Percentiles rank a stretch among this genome's conserved stretches.
Evolutionary conservation across 768 basidiomycete species (phyloP).

Genomic region (Termitomyces sp.): DNA sequence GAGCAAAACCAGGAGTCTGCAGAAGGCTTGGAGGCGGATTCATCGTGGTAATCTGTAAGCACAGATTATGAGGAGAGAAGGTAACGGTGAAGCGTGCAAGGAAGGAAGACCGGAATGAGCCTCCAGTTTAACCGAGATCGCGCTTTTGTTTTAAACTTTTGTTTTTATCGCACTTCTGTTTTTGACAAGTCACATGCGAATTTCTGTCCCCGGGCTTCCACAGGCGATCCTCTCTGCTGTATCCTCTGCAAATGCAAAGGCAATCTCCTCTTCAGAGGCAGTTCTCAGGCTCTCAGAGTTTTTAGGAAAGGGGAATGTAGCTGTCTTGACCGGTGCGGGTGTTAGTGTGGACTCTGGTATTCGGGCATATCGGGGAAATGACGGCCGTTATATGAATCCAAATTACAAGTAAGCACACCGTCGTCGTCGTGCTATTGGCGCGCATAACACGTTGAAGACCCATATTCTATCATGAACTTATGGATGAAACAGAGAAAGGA

Average conservation of each 20-base stretch:
- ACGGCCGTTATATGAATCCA: slow-evolving; percentile 88
- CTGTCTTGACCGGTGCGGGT: slow-evolving; percentile 86
- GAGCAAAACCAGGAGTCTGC: slow-evolving; percentile 81
- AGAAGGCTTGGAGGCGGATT: slow-evolving; percentile 44
- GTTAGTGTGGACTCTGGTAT: slow-evolving; percentile 96
- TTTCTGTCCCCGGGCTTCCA: slow-evolving; percentile 79
- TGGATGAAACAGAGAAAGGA: slow-evolving; percentile 69
- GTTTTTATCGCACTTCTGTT: too few species aligned
- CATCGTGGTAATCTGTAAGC: slow-evolving; percentile 19
- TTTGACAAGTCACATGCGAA: slow-evolving; percentile 55
- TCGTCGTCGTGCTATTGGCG: slow-evolving; percentile 3
- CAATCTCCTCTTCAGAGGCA: slow-evolving; percentile 48
- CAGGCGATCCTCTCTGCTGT: slow-evolving; percentile 48
- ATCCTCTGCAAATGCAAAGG: slow-evolving; percentile 30
- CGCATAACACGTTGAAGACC: slow-evolving; percentile 36
- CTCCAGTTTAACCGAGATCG: slow-evolving; percentile 12
- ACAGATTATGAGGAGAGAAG: slow-evolving; percentile 5
- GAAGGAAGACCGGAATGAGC: slow-evolving; percentile 8
- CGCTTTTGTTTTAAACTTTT: slow-evolving; percentile 22
- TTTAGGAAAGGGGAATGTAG: slow-evolving; percentile 63
- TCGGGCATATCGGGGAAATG: slow-evolving; percentile 84
- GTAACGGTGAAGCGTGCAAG: slow-evolving; percentile 5
- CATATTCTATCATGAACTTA: slow-evolving; percentile 80
- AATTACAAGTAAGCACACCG: slow-evolving; percentile 65
- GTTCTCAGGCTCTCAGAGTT: slow-evolving; percentile 63